Evolutionary conservation across 1,284 basidiomycete species (phyloP).

Genomic region (Boletus sp.): DNA sequence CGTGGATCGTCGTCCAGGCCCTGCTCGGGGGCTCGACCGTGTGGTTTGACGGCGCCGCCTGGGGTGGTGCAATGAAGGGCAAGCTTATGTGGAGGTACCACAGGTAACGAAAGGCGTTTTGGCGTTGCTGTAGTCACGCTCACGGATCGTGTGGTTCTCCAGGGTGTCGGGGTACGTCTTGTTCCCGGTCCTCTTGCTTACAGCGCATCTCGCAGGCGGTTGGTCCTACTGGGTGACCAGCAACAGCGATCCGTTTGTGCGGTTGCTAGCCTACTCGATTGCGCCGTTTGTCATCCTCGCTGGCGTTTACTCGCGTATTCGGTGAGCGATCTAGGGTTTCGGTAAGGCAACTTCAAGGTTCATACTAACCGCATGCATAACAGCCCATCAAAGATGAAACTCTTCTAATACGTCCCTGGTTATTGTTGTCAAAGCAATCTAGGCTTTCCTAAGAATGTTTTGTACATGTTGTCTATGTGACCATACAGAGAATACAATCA

Average conservation of each 20-base stretch:
- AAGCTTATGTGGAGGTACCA: slow-evolving; percentile 76
- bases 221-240: slow-evolving; percentile 54
- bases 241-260: slow-evolving; percentile 38
- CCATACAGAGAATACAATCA: slow-evolving; percentile 5
- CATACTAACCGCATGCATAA: slow-evolving; percentile 3
- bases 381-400: slow-evolving; percentile 52
- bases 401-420: slow-evolving; percentile 30
- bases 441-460: neutral
- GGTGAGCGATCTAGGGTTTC: slow-evolving; percentile 36
- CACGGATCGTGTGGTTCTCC: neutral
- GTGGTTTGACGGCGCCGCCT: slow-evolving; percentile 59
- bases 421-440: neutral
- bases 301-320: slow-evolving; percentile 41
- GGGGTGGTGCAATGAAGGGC: slow-evolving; percentile 63
- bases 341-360: neutral
- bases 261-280: slow-evolving; percentile 50
- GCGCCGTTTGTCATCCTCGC: slow-evolving; percentile 44
- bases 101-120: slow-evolving; percentile 37
- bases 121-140: neutral
- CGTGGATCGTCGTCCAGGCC: slow-evolving; percentile 55
- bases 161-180: slow-evolving; percentile 66
- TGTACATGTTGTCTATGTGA: slow-evolving; percentile 4
- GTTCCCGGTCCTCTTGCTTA: slow-evolving; percentile 51
- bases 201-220: slow-evolving; percentile 58
- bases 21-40: slow-evolving; percentile 61